Base-by-base conservation (phyloP, 495 filamentous ascomycete species). In the Penicillium robsamsonii region DNA sequence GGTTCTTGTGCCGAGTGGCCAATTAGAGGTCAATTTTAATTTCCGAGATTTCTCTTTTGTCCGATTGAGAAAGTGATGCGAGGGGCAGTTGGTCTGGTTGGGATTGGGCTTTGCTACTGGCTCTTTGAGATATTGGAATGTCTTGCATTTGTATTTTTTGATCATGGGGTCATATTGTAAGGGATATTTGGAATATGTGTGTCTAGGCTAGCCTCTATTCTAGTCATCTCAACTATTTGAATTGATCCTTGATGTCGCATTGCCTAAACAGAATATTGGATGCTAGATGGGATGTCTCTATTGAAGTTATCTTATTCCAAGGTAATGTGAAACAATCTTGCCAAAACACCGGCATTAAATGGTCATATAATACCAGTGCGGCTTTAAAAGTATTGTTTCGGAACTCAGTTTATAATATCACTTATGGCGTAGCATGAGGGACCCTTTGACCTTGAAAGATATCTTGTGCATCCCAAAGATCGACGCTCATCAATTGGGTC, bases 1-100 rank as follows among this genome's bases (percentile, higher is more conserved):
- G 48, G 80, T 61, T 42, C 58, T 68, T 18, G 76, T 79, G 11
- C 78, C 25, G 48, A 60, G 45, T 33, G 27, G 29, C 79, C 81
- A 62, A 67, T 69, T 10, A 57, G 41, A n/a, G 7, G 41, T 24
- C 11, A 13, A 33, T 22, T 37, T 33, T 41, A 29, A 47, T 18
- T 59, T 48, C 50, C 47, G 20, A 50, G 15, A n/a, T 45, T 48
- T 51, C 1, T 62, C 50, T 66, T 52, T 56, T 62, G 48, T 65
- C 64, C 51, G 58, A 43, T 51, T 64, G 37, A 17, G 50, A 57
- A 59, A 30, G 31, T 46, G 42, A 51, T 60, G 59, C 53, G 58
- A 61, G 58, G 41, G 50, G 47, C 61, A 55, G 58, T 40, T 49
- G 29, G 48, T 46, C 22, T 52, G 30, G 55, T 45, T 44, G 18